Evolutionary conservation across 345 rosid genomes (phyloP).

Genomic region (Eucalyptus sp.): DNA sequence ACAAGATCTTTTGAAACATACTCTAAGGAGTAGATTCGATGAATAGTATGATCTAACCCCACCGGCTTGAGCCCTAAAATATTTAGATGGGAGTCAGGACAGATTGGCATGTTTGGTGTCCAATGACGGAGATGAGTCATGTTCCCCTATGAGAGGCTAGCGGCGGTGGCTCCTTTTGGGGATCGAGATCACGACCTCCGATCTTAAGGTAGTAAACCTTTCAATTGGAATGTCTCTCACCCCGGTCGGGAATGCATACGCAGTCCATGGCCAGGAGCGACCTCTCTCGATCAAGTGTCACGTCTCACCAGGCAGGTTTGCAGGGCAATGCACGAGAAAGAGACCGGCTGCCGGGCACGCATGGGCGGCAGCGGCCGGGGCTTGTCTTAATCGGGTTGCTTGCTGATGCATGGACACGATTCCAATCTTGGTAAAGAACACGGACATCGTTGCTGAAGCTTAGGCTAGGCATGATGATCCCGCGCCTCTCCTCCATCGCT

Average conservation of each 20-base stretch:
- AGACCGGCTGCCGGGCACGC: neutral
- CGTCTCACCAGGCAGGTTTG: neutral
- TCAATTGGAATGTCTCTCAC: neutral
- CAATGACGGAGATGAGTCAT: neutral
- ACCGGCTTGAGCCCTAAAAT: fast-evolving
- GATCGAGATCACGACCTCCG: neutral
- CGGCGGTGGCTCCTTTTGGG: neutral
- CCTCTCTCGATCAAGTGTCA: neutral
- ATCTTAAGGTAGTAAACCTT: neutral
- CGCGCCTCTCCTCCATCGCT: neutral
- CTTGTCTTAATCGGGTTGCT: neutral
- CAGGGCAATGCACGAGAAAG: neutral
- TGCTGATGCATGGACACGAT: neutral
- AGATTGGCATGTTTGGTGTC: neutral
- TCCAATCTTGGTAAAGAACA: neutral
- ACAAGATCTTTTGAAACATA: neutral
- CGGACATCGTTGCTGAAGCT: neutral
- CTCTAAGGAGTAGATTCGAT: fast-evolving
- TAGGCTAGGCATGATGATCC: neutral
- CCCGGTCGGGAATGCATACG: neutral
- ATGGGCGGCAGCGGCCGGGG: neutral
- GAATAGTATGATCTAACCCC: fast-evolving
- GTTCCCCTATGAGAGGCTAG: neutral
- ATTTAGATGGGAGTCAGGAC: neutral
- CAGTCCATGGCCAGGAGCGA: neutral